Evolutionary conservation across 106 monocot genomes (phyloP).

Genomic region (Acanthochlamys bracteata): DNA sequence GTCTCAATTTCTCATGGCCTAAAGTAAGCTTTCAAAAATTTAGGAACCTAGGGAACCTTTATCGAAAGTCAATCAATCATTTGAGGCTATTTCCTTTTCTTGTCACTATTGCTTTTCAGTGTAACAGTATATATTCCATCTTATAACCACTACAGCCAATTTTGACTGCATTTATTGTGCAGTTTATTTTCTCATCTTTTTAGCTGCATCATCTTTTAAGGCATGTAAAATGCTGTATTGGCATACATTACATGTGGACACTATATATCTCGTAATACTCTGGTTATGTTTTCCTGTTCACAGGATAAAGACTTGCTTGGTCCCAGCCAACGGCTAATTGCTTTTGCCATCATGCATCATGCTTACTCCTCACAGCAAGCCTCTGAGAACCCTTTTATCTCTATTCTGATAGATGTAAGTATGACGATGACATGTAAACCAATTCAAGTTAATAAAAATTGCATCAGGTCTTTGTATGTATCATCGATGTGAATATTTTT

Average conservation of each 20-base stretch:
- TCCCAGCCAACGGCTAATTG: conserved; percentile 64
- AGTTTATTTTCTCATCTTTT: no score
- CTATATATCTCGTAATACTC: conserved; percentile 1
- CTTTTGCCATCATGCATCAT: conserved; percentile 56
- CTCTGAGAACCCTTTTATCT: conserved; percentile 64
- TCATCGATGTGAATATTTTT: neutral
- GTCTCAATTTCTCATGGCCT: no score
- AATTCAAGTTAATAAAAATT: neutral
- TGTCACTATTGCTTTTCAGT: no score
- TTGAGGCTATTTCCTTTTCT: no score
- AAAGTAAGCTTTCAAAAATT: no score
- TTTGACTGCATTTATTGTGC: no score
- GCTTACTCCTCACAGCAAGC: conserved; percentile 49
- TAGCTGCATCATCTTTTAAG: no score
- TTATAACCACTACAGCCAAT: no score
- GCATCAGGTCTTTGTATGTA: neutral
- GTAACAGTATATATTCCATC: no score
- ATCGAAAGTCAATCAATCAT: no score
- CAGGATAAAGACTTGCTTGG: conserved; percentile 62
- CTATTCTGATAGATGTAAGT: conserved; percentile 69
- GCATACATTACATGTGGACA: neutral
- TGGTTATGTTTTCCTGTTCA: conserved; percentile 12
- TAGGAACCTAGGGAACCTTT: no score
- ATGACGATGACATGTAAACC: neutral
- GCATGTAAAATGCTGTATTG: neutral